Evolutionary conservation across 371 early-diverging fungal species (phyloP), one percentile per base, ranked within the genome.

Genomic region (Mucor lusitanicus): DNA sequence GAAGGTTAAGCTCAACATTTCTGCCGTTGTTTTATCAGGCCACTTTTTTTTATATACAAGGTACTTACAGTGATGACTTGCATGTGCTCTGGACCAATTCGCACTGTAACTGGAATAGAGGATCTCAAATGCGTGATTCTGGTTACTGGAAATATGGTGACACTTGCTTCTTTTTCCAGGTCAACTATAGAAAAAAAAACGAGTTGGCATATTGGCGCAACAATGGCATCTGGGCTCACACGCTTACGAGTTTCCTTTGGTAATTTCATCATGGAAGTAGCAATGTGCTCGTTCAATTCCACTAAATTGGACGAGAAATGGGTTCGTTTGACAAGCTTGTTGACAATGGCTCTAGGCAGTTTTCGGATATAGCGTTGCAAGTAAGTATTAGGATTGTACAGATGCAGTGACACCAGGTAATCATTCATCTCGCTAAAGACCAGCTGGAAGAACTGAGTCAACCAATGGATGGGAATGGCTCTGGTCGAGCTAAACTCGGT

Each of bases 51-150:
- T 32, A 0, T 33, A 1, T 33, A 33, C 5, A 33, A 33, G 27
- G 3, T 9, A 55, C 65, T 62, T 79, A 85, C 87, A 61, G 88
- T 87, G 12, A 87, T 88, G 27, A 97, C 84, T 72, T 95, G 94
- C 33, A 97, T 85, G n/a, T 87, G 87, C 56, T 95, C 94, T 23
- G 85, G 81, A 2, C 90, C 86, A 69, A 97, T 85, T 74, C 92
- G 92, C 62, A 97, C 82, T 37, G 85, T 88, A 35, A 95, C 93
- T 7, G 93, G 93, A 28, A 91, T 73, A 15, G 88, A 84, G 13
- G 88, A 74, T 57, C 83, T 79, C 27, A 82, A 73, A 46, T 85
- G 87, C 25, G 81, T 79, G 15, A 90, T 77, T 46, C 85, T 89
- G 21, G 85, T 83, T 9, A 92, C 90, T 13, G 91, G 88, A 44